These are phyloP conservation scores for Eimeria acervulina DNA, from an alignment of 169 alveolate genomes.

Conservation along the genomic window DNA sequence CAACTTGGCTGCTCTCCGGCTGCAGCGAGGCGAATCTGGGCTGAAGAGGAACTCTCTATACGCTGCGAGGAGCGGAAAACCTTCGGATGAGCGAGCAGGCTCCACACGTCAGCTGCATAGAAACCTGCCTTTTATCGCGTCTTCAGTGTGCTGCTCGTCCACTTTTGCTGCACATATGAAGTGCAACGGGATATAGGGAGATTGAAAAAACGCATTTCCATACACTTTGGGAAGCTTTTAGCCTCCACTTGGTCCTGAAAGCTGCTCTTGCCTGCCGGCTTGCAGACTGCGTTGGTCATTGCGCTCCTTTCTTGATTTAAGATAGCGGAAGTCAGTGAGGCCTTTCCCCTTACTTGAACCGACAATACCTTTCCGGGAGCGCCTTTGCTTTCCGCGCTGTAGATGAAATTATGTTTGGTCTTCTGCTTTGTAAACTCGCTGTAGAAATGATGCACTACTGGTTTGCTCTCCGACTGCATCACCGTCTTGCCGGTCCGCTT, in stretches of 20 bases:
- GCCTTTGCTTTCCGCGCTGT: neutral
- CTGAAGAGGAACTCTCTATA: constrained; percentile 29
- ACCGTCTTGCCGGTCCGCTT: neutral
- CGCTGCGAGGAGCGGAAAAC: neutral
- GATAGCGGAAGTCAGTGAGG: neutral
- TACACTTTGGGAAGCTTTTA: neutral
- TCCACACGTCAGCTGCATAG: neutral
- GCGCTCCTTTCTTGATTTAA: neutral
- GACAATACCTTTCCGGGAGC: neutral
- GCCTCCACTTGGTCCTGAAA: neutral
- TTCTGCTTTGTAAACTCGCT: neutral
- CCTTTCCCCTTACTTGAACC: neutral
- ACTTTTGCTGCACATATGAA: neutral
- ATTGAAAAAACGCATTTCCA: neutral
- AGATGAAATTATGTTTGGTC: neutral
- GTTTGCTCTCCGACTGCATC: neutral
- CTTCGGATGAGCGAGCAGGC: neutral
- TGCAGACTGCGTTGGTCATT: neutral
- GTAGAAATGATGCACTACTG: neutral
- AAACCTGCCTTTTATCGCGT: constrained; percentile 4
- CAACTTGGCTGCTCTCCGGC: neutral
- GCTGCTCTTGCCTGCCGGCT: neutral
- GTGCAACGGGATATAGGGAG: neutral
- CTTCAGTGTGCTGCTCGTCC: neutral
- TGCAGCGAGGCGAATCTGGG: neutral